Base-by-base conservation (phyloP, 78 protist species). In the Pigoraptor vietnamica region DNA sequence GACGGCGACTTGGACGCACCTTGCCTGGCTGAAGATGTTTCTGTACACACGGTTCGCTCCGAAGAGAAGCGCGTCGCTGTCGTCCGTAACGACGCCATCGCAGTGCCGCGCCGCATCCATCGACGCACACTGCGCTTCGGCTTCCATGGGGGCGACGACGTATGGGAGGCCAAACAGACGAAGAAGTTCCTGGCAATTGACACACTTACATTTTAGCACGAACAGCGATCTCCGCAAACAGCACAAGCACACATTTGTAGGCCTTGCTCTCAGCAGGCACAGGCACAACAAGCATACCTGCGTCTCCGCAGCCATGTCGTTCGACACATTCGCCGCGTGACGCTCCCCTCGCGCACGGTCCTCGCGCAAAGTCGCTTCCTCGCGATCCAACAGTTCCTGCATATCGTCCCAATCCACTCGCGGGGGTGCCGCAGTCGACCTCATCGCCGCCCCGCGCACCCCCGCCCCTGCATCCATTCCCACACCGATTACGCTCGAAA, bases 121-220 rank as follows among this genome's bases (percentile, higher is more conserved):
- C 81, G 0, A 0, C 40, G 94, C 94, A 39, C 90, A 88, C 89
- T 95, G 96, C 35, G 94, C 83, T 29, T 95, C 96, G 39, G 96
- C 96, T 48, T 95, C 96, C 24, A 0, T 0, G 25, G 96, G 96
- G 19, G 94, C 92, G 35, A 40, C 2, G 48, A 94, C 1, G 93
- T 87, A 94, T 37, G 97, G 97, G 1, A 93, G 32, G 56, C 97
- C 97, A 32, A 95, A 90, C n/a, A 94, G 86, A 37, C 89, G 82
- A 6, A 89, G 86, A 39, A 93, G 82, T 32, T 90, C 56, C 91
- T 86, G 81, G 14, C 6, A 48, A 6, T 21, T 6, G 38, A 23
- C 87, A 82, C 14, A 82, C 24, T 33, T 10, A 21, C 36, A 25
- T 82, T 2, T n/a, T n/a, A n/a, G n/a, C n/a, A n/a, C n/a, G n/a